Evolutionary conservation across 2,329 filamentous ascomycete species (phyloP), one percentile per base, ranked within the genome.

Genomic region (Teratosphaeria destructans): DNA sequence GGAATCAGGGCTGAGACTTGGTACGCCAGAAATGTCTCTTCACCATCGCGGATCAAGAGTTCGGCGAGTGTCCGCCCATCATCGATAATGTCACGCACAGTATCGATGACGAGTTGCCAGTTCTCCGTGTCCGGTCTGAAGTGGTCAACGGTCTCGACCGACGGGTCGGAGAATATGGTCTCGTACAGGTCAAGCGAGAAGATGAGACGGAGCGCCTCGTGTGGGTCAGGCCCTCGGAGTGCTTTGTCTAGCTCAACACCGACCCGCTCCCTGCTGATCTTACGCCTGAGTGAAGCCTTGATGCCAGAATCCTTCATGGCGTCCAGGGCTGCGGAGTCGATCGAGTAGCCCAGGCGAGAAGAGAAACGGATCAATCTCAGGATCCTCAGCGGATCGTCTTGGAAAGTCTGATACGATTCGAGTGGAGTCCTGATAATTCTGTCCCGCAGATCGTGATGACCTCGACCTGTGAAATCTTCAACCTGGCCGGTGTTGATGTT

Each of bases 211-310:
- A 92, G 75, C 7, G 88, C 81, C 64, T 78, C 77, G 56, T 77
- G 75, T 7, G 88, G 86, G 66, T 85, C 77, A 11, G 82, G 80
- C 82, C 89, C 88, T 73, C 84, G 87, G 19, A 97, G 78, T 85
- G 95, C 95, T 79, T 97, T 97, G 70, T 93, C 89, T 3, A 96
- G 68, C 71, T 99, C 94, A 3, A 87, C 82, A 0, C 90, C 90
- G 1, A 99, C 86, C 60, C 94, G 82, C 73, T 99, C 94, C 58
- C 91, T 85, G 68, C 89, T 96, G 65, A 99, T 97, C 72, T 99
- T 99, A 34, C 87, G 74, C 56, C 82, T 84, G n/a, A 99, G 77
- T 3, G 90, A 88, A 11, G 85, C 78, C 60, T 92, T 82, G 55
- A 99, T 94, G n/a, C 82, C 80, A n/a, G 76, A 71, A 64, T 95